Conservation (phyloP, 371 early-diverging fungal species). For the Chytridium lagenaria region DNA sequence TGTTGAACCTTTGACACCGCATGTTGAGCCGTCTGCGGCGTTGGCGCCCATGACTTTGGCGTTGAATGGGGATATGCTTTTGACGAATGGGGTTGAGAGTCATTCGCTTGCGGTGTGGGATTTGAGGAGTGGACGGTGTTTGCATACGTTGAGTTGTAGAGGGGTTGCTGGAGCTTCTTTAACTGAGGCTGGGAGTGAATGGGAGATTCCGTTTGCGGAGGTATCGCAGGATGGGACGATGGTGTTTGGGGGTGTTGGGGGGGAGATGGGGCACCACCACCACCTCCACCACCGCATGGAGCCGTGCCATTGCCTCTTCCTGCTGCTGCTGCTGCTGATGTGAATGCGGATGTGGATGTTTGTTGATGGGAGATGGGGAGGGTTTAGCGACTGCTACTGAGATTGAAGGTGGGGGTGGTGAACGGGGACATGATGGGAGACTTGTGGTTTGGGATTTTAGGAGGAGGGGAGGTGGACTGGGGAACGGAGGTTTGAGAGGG, state of each 20-base stretch:
- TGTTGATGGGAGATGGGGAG: background rate
- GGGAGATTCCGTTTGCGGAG: conserved; percentile 43
- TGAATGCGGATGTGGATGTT: background rate
- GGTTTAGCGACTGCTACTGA: background rate
- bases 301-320: background rate
- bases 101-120: conserved; percentile 42
- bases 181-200: conserved; percentile 3
- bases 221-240: conserved; percentile 34
- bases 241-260: conserved; percentile 33
- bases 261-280: background rate
- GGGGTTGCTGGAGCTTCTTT: conserved; percentile 1
- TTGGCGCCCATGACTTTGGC: conserved; percentile 47
- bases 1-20: background rate
- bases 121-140: background rate
- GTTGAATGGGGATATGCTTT: conserved; percentile 42
- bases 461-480: conserved; percentile 20
- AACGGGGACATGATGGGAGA: background rate
- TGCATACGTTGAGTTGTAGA: background rate
- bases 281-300: background rate
- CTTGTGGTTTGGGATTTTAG: conserved; percentile 35
- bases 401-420: background rate
- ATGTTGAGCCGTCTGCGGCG: background rate
- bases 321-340: background rate
- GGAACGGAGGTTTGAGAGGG: conserved; percentile 19
- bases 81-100: conserved; percentile 42